Evolutionary conservation across 441 rosid species (phyloP).

Genomic region (Pelargonium myrrhifolium): DNA sequence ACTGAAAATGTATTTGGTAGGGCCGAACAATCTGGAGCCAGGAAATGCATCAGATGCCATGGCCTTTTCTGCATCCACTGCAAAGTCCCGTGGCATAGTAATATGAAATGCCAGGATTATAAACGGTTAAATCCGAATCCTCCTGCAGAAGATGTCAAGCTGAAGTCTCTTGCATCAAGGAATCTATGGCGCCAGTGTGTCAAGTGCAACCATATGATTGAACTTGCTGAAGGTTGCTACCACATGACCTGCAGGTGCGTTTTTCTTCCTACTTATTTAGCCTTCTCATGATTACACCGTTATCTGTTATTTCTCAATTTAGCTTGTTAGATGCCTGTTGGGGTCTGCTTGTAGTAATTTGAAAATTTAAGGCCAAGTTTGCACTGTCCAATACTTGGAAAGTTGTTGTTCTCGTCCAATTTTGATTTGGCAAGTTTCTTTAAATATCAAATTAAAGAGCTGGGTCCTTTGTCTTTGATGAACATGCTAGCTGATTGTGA

Average conservation of each 20-base stretch:
- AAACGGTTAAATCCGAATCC: slow-evolving; percentile 36
- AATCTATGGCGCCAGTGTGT: slow-evolving; percentile 24
- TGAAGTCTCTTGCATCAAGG: slow-evolving; percentile 22
- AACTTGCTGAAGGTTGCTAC: slow-evolving; percentile 7
- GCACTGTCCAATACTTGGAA: background rate
- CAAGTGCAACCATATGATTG: slow-evolving; percentile 25
- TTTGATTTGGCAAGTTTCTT: background rate
- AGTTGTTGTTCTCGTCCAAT: background rate
- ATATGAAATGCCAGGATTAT: slow-evolving; percentile 33
- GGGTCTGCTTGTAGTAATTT: too few relatives aligned
- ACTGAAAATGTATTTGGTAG: slow-evolving; percentile 27
- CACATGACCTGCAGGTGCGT: slow-evolving; percentile 27
- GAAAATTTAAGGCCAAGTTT: background rate
- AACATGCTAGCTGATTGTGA: background rate
- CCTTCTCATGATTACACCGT: background rate
- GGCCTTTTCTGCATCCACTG: slow-evolving; percentile 59
- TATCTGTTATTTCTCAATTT: too few relatives aligned
- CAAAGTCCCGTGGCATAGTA: slow-evolving; percentile 69
- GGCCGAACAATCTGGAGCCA: slow-evolving; percentile 32
- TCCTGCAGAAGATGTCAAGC: slow-evolving; percentile 31
- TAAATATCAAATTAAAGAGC: background rate
- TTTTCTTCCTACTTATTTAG: slow-evolving; percentile 3
- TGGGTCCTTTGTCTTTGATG: background rate
- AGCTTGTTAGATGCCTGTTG: too few relatives aligned
- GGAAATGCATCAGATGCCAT: slow-evolving; percentile 59